Evolutionary conservation across 305 asterid species (phyloP), one percentile per base, ranked within the genome.

Genomic region (Fraxinus platypoda): DNA sequence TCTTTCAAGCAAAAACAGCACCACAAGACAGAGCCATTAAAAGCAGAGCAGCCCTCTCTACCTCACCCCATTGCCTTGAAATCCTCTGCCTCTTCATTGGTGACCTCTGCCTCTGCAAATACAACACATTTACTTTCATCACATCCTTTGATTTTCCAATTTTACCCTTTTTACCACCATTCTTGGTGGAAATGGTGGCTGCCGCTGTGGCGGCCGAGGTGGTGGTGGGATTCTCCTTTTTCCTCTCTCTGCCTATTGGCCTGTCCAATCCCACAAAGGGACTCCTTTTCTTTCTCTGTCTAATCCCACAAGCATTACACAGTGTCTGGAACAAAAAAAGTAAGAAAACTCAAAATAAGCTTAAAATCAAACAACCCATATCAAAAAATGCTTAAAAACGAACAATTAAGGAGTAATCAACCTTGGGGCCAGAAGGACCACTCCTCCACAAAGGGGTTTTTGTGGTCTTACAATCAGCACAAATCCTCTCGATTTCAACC

Each of bases 361-460:
- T 31, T 78, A 81, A 79, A 75, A 81, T 25, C 52, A 81, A 66
- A 77, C 66, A 35, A 71, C 84, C 41, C 49, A 75, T 72, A 52
- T 59, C 2, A 31, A 49, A 73, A 4, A 9, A 41, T 11, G 76
- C 33, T 7, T 35, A n/a, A 70, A 31, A 68, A 46, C 7, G 31
- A 68, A 6, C 9, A 4, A 68, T 34, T 70, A 33, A 31, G 0
- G n/a, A 11, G 19, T 8, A 66, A 37, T 23, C 26, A 72, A 93
- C 94, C 93, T 91, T 93, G 30, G 94, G 97, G 71, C 97, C 96
- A 7, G 87, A 52, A 2, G 97, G 97, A 19, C 93, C 96, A 77
- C 87, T 78, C 81, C 97, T 88, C 97, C 97, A 92, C 35, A 92
- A 80, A 31, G 97, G 97, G 30, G 94, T 92, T 43, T 84, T 89